phyloP scores from a whole-genome alignment of 768 basidiomycete species.

The Scleroderma bovista region DNA sequence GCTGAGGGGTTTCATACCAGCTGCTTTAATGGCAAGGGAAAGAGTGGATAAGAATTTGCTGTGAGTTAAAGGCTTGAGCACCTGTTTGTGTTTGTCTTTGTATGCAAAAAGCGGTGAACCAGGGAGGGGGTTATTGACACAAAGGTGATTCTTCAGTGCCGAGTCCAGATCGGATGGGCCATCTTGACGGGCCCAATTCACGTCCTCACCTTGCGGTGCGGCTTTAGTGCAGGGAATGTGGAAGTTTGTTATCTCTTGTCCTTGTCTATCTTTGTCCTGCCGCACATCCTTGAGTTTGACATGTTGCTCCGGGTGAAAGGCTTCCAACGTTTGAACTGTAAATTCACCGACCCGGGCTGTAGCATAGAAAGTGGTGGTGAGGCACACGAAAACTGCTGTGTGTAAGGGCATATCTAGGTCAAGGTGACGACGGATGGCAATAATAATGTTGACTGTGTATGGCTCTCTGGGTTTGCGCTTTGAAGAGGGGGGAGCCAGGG shows the following conservation, averaged over 20 bases:
- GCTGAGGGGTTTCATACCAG: neutral
- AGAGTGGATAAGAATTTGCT: neutral
- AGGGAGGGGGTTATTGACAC: constrained; percentile 22
- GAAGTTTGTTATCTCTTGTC: constrained; percentile 22
- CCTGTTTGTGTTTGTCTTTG: no score
- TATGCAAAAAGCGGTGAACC: no score
- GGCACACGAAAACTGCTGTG: constrained; percentile 32
- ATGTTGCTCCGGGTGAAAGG: neutral
- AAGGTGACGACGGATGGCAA: constrained; percentile 11
- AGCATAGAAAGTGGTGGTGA: neutral
- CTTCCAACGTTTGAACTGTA: neutral
- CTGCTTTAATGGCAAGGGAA: neutral
- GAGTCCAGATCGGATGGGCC: constrained; percentile 6
- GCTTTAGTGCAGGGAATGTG: constrained; percentile 7
- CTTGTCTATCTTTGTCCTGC: neutral
- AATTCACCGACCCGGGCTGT: no score
- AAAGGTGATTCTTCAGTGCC: constrained; percentile 9
- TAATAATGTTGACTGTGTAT: neutral
- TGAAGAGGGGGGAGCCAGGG: neutral
- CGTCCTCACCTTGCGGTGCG: constrained; percentile 10
- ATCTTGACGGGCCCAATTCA: constrained; percentile 7
- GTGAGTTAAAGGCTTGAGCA: neutral
- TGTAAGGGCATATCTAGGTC: constrained; percentile 25
- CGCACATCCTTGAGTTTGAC: neutral
- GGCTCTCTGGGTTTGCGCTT: neutral